Evolutionary conservation across 257 asterid species (phyloP).

Genomic region (Solanum pinnatisectum): DNA sequence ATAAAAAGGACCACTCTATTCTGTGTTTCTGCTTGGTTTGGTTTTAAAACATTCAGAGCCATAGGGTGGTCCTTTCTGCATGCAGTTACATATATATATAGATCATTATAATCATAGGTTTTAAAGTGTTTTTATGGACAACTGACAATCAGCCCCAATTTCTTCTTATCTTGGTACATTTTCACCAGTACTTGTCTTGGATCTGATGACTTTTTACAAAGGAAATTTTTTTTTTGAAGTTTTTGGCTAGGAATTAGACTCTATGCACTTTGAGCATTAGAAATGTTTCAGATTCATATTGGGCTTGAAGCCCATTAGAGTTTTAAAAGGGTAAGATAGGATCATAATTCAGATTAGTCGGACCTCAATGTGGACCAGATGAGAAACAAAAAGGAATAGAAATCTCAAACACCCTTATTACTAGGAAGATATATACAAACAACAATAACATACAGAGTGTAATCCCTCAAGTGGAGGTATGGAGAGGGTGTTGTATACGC

Average conservation of each 20-base stretch:
- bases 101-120: constrained; percentile 2
- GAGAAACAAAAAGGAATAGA: background rate
- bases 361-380: background rate
- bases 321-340: background rate
- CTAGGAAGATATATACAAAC: background rate
- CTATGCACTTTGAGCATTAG: background rate
- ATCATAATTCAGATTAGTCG: background rate
- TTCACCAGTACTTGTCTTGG: background rate
- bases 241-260: background rate
- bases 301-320: background rate
- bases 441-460: background rate
- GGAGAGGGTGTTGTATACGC: background rate
- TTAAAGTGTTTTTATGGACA: constrained; percentile 1
- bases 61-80: constrained; percentile 23
- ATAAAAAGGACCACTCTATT: constrained; percentile 24
- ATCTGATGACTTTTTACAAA: background rate
- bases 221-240: background rate
- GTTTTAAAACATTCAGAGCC: constrained; percentile 1
- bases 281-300: background rate
- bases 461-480: background rate
- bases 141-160: background rate
- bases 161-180: background rate
- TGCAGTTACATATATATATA: background rate
- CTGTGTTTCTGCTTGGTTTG: background rate
- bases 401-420: background rate